These are phyloP conservation scores for Termitomyces sp. DNA, from an alignment of 768 basidiomycete species.

Conservation along the genomic window DNA sequence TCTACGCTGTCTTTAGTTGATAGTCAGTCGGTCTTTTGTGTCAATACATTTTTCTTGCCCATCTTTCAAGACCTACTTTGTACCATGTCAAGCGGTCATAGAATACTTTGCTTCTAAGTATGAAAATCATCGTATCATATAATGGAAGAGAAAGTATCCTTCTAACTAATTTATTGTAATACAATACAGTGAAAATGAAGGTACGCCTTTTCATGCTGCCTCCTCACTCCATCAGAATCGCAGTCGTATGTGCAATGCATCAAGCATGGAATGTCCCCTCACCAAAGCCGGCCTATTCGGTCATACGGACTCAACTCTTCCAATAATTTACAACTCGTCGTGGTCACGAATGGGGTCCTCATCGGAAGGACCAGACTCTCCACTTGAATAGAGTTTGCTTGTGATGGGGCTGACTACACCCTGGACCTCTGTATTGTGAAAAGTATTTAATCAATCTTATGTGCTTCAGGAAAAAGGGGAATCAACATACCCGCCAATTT, in stretches of 20 bases:
- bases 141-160: conserved; percentile 2
- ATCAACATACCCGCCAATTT: conserved; percentile 54
- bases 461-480: not conserved
- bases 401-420: conserved; percentile 79
- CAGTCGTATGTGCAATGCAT: conserved; percentile 1
- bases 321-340: conserved; percentile 39
- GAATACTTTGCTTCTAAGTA: not conserved
- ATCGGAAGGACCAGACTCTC: conserved; percentile 27
- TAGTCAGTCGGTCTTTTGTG: not conserved
- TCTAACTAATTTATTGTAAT: conserved; percentile 16
- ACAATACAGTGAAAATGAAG: conserved; percentile 13
- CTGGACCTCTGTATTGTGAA: conserved; percentile 50
- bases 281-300: not conserved
- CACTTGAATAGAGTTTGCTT: conserved; percentile 64
- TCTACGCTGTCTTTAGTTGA: too few species aligned
- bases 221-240: conserved; percentile 7
- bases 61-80: not conserved
- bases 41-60: not conserved
- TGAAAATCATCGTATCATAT: not conserved
- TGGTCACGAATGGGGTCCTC: conserved; percentile 38
- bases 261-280: conserved; percentile 5
- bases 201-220: conserved; percentile 12
- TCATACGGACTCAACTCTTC: not conserved
- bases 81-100: not conserved
- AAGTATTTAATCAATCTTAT: conserved; percentile 1